Percentiles rank a stretch among this genome's conserved stretches.
These are phyloP conservation scores for Nematodospora anomalae DNA, from an alignment of 1,139 yeast genomes.

Conservation along the genomic window DNA sequence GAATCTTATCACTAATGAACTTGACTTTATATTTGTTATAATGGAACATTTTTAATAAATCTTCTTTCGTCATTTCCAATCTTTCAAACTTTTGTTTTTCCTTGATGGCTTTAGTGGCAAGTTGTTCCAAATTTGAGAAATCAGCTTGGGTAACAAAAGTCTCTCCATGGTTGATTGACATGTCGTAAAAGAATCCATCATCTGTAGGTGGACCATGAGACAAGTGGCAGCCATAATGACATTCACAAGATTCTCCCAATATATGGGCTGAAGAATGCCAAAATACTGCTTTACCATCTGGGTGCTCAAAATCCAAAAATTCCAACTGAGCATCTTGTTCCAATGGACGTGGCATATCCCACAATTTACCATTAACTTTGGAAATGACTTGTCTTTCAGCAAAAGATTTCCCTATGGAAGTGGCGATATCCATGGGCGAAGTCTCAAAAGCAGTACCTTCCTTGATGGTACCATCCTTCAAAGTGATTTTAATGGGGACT, in stretches of 20 bases:
- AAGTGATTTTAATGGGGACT: slow-evolving; percentile 67
- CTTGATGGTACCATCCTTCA: slow-evolving; percentile 81
- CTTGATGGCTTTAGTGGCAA: slow-evolving; percentile 88
- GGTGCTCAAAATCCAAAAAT: slow-evolving; percentile 64
- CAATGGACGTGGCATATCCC: slow-evolving; percentile 96
- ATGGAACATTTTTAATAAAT: slow-evolving; percentile 86
- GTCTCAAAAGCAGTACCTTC: slow-evolving; percentile 89
- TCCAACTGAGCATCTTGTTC: slow-evolving; percentile 73
- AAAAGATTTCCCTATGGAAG: slow-evolving; percentile 77
- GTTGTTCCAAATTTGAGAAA: slow-evolving; percentile 80
- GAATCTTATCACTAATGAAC: slow-evolving; percentile 82
- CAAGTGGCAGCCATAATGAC: slow-evolving; percentile 92
- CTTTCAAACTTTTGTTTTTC: slow-evolving; percentile 97
- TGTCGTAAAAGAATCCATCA: slow-evolving; percentile 97
- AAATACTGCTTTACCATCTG: slow-evolving; percentile 92
- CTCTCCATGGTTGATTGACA: slow-evolving; percentile 82
- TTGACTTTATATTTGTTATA: slow-evolving; percentile 96
- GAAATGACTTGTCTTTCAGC: slow-evolving; percentile 86
- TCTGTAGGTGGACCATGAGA: slow-evolving; percentile 93
- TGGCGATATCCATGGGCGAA: slow-evolving; percentile 83
- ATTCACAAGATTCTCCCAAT: slow-evolving; percentile 97
- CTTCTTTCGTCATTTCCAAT: slow-evolving; percentile 87
- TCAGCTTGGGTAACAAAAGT: slow-evolving; percentile 76
- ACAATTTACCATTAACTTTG: slow-evolving; percentile 81
- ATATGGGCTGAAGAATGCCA: slow-evolving; percentile 99